phyloP scores from a whole-genome alignment of 352 stramenopile genomes.

The Aphanomyces stellatus region DNA sequence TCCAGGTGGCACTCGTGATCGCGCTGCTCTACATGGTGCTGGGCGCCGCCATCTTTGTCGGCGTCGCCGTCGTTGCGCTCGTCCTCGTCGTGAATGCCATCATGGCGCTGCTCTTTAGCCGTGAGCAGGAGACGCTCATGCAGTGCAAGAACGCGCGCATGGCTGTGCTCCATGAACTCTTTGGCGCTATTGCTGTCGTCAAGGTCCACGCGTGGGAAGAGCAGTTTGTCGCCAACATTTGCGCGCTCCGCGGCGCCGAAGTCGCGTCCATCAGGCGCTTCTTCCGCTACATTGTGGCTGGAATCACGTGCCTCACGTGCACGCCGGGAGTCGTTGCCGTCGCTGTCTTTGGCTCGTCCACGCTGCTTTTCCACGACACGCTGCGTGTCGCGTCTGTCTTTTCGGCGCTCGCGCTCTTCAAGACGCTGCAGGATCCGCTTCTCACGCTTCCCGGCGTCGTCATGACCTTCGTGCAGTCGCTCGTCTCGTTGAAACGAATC shows the following conservation, averaged over 20 bases:
- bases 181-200: not conserved
- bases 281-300: conserved; percentile 31
- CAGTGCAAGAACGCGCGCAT: not conserved
- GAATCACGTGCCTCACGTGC: conserved; percentile 39
- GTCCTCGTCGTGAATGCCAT: not conserved
- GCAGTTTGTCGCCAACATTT: not conserved
- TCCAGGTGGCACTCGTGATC: not conserved
- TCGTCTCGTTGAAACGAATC: not conserved
- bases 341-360: conserved; percentile 37
- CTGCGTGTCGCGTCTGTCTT: conserved; percentile 3
- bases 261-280: not conserved
- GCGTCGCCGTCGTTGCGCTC: not conserved
- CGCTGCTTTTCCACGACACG: conserved; percentile 1
- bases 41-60: not conserved
- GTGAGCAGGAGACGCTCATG: not conserved
- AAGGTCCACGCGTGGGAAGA: not conserved
- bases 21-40: not conserved
- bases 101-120: not conserved
- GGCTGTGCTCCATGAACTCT: not conserved
- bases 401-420: conserved; percentile 12
- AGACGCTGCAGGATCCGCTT: conserved; percentile 6
- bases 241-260: not conserved
- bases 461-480: not conserved
- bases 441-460: not conserved
- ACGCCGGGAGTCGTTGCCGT: conserved; percentile 43